Evolutionary conservation across 805 yeast genomes (phyloP).

Genomic region (Clavispora phyllophila): DNA sequence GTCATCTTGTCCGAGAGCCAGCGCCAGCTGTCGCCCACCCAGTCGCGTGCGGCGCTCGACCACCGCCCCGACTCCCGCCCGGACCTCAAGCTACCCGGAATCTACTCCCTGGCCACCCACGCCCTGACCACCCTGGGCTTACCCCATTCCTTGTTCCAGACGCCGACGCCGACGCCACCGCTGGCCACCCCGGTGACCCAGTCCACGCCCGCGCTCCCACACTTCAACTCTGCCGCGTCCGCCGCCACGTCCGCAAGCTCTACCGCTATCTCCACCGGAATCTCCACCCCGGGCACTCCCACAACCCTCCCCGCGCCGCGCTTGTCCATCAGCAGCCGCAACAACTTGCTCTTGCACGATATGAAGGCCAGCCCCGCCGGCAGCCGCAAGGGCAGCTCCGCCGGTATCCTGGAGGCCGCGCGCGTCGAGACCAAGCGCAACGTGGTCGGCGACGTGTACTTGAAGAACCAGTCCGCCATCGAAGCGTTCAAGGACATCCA

Average conservation of each 20-base stretch:
- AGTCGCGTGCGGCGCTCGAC: not conserved
- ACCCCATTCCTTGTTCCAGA: not conserved
- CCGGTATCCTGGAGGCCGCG: slow-evolving; percentile 30
- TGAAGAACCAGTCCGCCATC: slow-evolving; percentile 36
- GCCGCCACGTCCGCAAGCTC: too few relatives aligned
- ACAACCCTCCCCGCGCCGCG: slow-evolving; percentile 16
- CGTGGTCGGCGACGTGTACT: slow-evolving; percentile 41
- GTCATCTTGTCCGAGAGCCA: slow-evolving; percentile 30
- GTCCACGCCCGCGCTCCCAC: too few relatives aligned
- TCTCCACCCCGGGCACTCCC: not conserved
- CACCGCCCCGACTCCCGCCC: too few relatives aligned
- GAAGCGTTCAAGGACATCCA: slow-evolving; percentile 42
- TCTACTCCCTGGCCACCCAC: too few relatives aligned
- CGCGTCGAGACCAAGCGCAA: slow-evolving; percentile 42
- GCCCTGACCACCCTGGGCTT: not conserved
- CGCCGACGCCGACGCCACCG: not conserved
- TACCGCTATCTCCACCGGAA: too few relatives aligned
- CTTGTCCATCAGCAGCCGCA: slow-evolving; percentile 14
- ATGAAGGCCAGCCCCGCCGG: slow-evolving; percentile 24
- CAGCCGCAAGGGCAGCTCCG: slow-evolving; percentile 18
- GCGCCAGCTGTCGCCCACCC: slow-evolving; percentile 5
- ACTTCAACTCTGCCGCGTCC: too few relatives aligned
- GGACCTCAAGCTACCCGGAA: too few relatives aligned
- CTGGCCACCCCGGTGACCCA: not conserved
- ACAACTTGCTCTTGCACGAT: slow-evolving; percentile 21